Base-by-base conservation (phyloP, 768 basidiomycete genomes). In the Lyophyllum semitale region DNA sequence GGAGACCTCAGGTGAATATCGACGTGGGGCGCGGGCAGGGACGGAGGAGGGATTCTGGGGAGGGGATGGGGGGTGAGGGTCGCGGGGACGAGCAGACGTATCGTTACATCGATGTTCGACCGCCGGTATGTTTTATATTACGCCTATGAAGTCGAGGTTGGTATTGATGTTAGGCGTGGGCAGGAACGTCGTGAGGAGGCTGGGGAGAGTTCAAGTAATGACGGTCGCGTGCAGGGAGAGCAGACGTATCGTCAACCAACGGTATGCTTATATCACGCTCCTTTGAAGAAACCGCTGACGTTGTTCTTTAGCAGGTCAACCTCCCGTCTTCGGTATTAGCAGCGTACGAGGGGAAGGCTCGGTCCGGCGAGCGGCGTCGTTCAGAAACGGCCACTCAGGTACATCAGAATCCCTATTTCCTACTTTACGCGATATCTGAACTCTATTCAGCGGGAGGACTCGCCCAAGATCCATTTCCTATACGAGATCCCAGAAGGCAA, bases 251-350 rank as follows among this genome's bases (percentile, higher is more conserved):
- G 17, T 3, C 33, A 35, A 35, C 6, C 4, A 15, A 15, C 33
- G 33, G 33, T 35, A 15, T 15, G 33, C 17, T 35, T 35, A 35
- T 5, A 13, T 15, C 17, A 6, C 30, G 30, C 17, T 7, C 6
- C 12, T 35, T 13, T 7, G 33, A 9, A 7, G 33, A 15, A 35
- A 13, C 17, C 13, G 33, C 33, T 35, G 8, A 35, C 8, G 33
- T 13, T 7, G 11, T 35, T 13, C 17, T 35, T 13, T 13, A 35
- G 33, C 13, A 9, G 8, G 33, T 38, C 17, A 40, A 35, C 1
- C 2, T 51, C 47, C 55, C 55, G 3, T 57, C 55, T 32, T 57
- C 55, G 1, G 55, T 57, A 8, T 22, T 57, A 11, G 55, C 45
- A 1, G 50, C 55, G 30, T 57, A 51, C 23, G 49, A 25, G 2